Conservation (phyloP, 2,329 filamentous ascomycete genomes). For the Aspergillus melleus region DNA sequence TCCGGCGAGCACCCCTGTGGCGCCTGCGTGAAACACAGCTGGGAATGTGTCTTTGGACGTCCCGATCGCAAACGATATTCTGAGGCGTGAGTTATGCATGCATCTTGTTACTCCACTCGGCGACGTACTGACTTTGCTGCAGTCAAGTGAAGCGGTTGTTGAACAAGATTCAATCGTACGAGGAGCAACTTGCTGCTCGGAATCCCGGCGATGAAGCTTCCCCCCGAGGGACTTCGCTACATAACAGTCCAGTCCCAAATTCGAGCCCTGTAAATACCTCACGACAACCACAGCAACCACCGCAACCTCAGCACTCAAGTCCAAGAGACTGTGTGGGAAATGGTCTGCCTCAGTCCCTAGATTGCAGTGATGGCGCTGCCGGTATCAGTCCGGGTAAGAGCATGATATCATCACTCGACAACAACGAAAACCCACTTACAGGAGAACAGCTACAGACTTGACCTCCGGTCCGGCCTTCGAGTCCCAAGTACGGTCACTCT, state of each 20-base stretch:
- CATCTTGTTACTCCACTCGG: no score
- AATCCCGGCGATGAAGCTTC: no score
- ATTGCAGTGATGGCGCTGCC: background rate
- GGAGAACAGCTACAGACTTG: constrained; percentile 18
- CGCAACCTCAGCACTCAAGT: no score
- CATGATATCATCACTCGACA: no score
- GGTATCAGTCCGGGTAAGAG: constrained; percentile 18
- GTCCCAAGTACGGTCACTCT: constrained; percentile 17
- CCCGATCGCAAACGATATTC: constrained; percentile 18
- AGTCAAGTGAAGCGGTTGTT: constrained; percentile 11
- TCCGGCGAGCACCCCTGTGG: constrained; percentile 23
- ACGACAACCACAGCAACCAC: no score
- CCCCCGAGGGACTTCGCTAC: no score
- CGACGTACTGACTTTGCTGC: no score
- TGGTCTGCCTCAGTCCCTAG: no score
- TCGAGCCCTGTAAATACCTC: no score
- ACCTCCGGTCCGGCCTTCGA: constrained; percentile 23
- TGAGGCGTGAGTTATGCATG: constrained; percentile 12
- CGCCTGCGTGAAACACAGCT: constrained; percentile 18
- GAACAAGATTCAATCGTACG: constrained; percentile 17
- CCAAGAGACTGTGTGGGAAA: no score
- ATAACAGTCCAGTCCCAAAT: no score
- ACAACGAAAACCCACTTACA: no score
- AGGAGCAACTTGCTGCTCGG: constrained; percentile 10
- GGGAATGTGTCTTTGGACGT: constrained; percentile 18